Percentiles rank a stretch among this genome's conserved stretches.
These are phyloP conservation scores for Isabelozyma rhagii DNA, from an alignment of 805 yeast species.

Conservation along the genomic window DNA sequence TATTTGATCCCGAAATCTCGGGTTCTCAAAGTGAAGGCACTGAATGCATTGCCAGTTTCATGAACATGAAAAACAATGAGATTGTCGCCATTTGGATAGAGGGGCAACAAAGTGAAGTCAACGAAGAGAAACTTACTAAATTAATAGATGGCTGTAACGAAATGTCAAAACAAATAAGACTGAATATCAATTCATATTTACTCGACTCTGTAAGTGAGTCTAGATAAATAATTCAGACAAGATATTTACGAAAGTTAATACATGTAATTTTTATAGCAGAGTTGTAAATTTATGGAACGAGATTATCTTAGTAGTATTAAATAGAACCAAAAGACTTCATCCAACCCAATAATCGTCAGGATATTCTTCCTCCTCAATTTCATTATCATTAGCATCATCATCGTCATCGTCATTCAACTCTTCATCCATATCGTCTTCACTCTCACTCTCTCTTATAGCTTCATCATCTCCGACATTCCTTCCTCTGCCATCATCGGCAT, in stretches of 20 bases:
- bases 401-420: constrained; percentile 6
- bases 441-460: background rate
- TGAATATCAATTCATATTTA: constrained; percentile 46
- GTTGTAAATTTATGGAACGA: too few species aligned
- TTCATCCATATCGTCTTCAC: constrained; percentile 8
- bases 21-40: constrained; percentile 8
- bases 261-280: too few species aligned
- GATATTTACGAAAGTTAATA: too few species aligned
- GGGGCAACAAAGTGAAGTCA: constrained; percentile 23
- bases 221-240: too few species aligned
- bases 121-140: constrained; percentile 15
- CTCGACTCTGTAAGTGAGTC: constrained; percentile 6
- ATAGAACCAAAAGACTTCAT: background rate
- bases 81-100: constrained; percentile 59
- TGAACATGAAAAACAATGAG: constrained; percentile 53
- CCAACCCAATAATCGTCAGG: constrained; percentile 9
- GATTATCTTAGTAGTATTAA: too few species aligned
- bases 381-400: constrained; percentile 14
- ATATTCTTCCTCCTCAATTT: constrained; percentile 8
- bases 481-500: constrained; percentile 7
- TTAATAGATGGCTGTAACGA: constrained; percentile 44
- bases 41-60: constrained; percentile 45
- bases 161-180: constrained; percentile 41
- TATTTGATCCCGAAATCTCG: constrained; percentile 14
- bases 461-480: background rate